Conservation (phyloP, 2,329 filamentous ascomycete genomes). For the Exophiala phaeomuriformis region DNA sequence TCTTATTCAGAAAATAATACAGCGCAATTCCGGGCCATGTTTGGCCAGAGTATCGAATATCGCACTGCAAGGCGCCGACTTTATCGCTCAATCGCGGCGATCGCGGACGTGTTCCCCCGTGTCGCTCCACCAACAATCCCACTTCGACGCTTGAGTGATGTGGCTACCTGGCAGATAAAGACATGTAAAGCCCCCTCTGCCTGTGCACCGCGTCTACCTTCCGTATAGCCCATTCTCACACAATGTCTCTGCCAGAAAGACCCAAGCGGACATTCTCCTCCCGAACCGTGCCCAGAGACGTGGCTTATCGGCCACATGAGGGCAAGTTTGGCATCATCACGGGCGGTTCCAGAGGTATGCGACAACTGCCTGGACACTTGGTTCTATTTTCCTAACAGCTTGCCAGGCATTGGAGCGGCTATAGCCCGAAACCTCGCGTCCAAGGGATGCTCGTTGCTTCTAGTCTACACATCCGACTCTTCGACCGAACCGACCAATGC, state of each 20-base stretch:
- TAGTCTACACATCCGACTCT: constrained; percentile 64
- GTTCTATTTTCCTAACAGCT: background rate
- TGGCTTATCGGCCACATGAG: constrained; percentile 44
- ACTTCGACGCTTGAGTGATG: background rate
- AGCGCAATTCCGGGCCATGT: too few relatives aligned
- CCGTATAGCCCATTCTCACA: background rate
- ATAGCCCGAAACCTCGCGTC: constrained; percentile 63
- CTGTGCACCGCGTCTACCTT: too few relatives aligned
- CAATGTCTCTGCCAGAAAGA: background rate
- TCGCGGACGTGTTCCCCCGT: too few relatives aligned
- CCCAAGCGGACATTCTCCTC: constrained; percentile 17
- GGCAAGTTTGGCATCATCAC: constrained; percentile 74
- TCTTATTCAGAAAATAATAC: too few relatives aligned
- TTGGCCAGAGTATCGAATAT: too few relatives aligned
- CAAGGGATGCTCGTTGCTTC: constrained; percentile 61
- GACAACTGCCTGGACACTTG: constrained; percentile 2
- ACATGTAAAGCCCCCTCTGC: background rate
- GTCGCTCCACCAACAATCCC: too few relatives aligned
- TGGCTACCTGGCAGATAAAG: background rate
- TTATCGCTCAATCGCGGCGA: too few relatives aligned
- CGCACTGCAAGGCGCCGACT: too few relatives aligned
- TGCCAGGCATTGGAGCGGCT: constrained; percentile 65
- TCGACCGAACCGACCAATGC: constrained; percentile 48
- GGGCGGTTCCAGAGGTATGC: constrained; percentile 65
- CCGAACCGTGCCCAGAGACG: constrained; percentile 17